phyloP scores from a whole-genome alignment of 1,139 yeast species.

The Taphrina confusa region DNA sequence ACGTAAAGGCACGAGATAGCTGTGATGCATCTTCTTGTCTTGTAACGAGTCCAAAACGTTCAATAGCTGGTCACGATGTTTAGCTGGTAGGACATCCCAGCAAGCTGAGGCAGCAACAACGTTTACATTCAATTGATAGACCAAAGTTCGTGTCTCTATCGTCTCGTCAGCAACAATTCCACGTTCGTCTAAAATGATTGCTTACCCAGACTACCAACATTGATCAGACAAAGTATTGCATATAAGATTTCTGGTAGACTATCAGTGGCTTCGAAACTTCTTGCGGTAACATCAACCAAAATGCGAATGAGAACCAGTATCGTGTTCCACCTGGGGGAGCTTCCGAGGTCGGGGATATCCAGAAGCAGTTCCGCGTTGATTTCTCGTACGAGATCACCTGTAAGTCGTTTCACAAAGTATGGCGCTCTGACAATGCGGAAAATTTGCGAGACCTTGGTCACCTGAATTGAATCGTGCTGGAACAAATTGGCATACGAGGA shows the following conservation, averaged over 20 bases:
- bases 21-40: constrained; percentile 2
- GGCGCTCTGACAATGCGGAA: background rate
- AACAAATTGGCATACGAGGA: background rate
- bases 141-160: background rate
- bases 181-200: background rate
- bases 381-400: background rate
- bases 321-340: background rate
- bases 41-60: background rate
- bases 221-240: background rate
- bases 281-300: constrained; percentile 9
- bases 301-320: background rate
- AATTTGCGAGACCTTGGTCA: constrained; percentile 9
- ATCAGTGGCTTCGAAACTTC: background rate
- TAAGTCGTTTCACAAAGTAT: background rate
- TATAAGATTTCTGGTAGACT: constrained; percentile 7
- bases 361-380: background rate
- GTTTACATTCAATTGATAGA: constrained; percentile 4
- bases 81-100: background rate
- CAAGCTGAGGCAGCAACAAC: constrained; percentile 2
- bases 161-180: background rate
- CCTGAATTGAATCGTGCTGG: background rate
- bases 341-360: background rate
- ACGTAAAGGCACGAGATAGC: background rate
- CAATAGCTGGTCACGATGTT: background rate
- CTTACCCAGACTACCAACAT: constrained; percentile 10